Percentiles rank a stretch among this genome's conserved stretches.
Conservation (phyloP, 2,329 filamentous ascomycete species). For the Alternaria triticina region DNA sequence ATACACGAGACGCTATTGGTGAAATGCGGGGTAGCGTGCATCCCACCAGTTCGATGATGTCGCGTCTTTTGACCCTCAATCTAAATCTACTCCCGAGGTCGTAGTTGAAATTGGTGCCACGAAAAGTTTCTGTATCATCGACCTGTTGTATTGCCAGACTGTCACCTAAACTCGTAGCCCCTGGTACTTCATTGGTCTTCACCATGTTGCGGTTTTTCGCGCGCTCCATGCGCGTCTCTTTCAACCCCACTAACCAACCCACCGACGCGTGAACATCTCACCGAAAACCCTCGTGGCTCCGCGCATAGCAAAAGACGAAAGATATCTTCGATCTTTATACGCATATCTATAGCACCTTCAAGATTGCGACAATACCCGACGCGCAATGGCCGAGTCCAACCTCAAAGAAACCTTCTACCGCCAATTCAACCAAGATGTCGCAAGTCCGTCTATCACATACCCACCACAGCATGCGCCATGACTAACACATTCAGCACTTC, state of each 20-base stretch:
- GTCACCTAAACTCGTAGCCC: neutral
- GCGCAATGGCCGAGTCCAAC: slow-evolving; percentile 25
- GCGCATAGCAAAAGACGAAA: neutral
- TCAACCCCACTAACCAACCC: slow-evolving; percentile 1
- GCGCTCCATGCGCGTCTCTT: neutral
- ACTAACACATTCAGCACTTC: slow-evolving; percentile 66
- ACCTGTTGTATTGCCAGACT: neutral
- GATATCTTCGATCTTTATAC: too few species aligned
- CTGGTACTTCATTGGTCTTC: neutral
- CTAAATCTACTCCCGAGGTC: neutral
- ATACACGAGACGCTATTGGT: slow-evolving; percentile 5
- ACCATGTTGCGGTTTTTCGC: neutral
- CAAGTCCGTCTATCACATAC: slow-evolving; percentile 57
- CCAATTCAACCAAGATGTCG: slow-evolving; percentile 78
- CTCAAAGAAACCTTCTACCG: slow-evolving; percentile 83
- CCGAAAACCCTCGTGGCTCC: neutral
- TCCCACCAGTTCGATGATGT: slow-evolving; percentile 8
- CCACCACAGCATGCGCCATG: too few species aligned
- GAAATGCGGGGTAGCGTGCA: slow-evolving; percentile 22
- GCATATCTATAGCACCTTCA: too few species aligned
- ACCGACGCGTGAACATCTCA: neutral
- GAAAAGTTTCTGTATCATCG: neutral
- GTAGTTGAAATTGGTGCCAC: neutral
- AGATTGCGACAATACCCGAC: neutral
- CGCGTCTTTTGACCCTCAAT: neutral